A percentile compares a stretch with the other conserved stretches of the same genome.
Evolutionary conservation across 2,329 filamentous ascomycete genomes (phyloP).

Genomic region (Trichoderma pleuroti): DNA sequence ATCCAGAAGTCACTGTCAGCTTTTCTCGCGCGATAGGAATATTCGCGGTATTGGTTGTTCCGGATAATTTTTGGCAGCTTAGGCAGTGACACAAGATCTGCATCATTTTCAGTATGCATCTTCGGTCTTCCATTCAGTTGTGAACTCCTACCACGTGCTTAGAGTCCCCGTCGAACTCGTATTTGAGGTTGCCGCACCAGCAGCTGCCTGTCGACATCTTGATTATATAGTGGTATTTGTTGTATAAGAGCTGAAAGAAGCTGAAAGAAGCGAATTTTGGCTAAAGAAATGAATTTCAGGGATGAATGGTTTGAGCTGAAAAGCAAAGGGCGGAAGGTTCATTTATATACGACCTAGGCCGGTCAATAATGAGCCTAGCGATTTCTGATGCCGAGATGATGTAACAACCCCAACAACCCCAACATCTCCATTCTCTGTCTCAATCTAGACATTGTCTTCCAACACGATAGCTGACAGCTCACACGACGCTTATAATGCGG

Average conservation of each 20-base stretch:
- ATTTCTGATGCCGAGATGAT: neutral
- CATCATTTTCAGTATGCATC: neutral
- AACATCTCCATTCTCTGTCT: neutral
- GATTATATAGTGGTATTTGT: neutral
- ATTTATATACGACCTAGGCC: neutral
- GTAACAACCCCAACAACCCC: neutral
- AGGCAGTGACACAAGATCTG: conserved; percentile 10
- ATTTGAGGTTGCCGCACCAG: conserved; percentile 13
- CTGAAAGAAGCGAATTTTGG: neutral
- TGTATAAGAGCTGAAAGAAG: neutral
- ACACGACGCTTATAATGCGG: neutral
- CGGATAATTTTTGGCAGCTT: conserved; percentile 11
- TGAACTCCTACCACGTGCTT: neutral
- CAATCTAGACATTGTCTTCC: neutral
- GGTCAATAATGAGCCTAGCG: neutral
- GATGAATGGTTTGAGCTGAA: neutral
- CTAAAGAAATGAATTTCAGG: neutral
- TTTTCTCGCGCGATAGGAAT: neutral
- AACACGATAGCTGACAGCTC: neutral
- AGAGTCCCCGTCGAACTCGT: conserved; percentile 1
- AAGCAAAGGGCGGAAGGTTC: neutral
- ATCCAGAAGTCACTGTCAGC: neutral
- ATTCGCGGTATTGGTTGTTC: neutral
- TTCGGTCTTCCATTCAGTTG: neutral
- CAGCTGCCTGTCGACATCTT: conserved; percentile 14